Percentiles rank a stretch among this genome's conserved stretches.
Evolutionary conservation across 164 flowering plant species (phyloP).

Genomic region (Umbellularia californica): DNA sequence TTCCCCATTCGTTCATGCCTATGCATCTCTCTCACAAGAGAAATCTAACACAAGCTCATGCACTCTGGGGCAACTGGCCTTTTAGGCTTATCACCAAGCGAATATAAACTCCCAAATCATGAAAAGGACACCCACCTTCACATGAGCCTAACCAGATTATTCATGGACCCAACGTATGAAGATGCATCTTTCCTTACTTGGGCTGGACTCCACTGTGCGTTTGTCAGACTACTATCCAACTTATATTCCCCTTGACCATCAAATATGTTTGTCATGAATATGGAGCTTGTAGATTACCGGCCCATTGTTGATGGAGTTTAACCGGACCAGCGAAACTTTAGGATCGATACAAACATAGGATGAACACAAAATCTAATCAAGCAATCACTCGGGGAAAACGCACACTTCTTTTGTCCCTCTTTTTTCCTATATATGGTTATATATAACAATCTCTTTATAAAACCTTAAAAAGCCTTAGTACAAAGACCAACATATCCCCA

Average conservation of each 20-base stretch:
- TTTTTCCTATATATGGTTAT: no score
- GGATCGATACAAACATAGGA: no score
- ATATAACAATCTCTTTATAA: no score
- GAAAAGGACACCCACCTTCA: slow-evolving; percentile 3
- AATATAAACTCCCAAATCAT: not conserved
- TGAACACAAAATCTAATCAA: no score
- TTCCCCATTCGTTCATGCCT: no score
- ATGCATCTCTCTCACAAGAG: not conserved
- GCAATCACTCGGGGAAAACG: no score
- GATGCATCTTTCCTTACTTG: not conserved
- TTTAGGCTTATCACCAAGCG: not conserved
- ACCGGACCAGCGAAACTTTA: not conserved
- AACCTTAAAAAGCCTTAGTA: no score
- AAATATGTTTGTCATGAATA: not conserved
- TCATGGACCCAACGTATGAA: slow-evolving; percentile 3
- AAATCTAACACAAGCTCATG: not conserved
- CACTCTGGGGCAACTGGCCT: not conserved
- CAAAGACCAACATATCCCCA: no score
- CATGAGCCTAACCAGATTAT: slow-evolving; percentile 6
- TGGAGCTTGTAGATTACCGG: not conserved
- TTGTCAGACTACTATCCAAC: not conserved
- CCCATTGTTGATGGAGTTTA: not conserved
- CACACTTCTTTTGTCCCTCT: no score
- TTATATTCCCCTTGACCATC: not conserved
- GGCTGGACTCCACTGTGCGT: not conserved